Base-by-base conservation (phyloP, 495 filamentous ascomycete genomes). In the Podospora anserina region DNA sequence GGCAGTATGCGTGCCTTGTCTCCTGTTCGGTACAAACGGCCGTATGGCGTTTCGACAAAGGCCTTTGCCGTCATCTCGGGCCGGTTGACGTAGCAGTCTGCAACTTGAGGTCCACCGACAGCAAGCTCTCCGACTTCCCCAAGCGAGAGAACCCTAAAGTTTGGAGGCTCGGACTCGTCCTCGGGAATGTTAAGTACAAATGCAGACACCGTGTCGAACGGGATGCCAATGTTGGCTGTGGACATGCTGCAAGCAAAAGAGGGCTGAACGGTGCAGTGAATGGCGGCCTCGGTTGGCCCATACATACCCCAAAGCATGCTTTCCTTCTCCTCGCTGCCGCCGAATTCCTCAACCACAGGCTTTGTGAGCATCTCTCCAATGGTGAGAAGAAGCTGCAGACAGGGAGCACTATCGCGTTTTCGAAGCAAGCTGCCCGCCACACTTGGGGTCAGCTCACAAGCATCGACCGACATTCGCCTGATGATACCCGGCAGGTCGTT, bases 281-380 rank as follows among this genome's bases (percentile, higher is more conserved):
- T 93, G 1, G 92, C 83, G 16, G 90, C 90, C 78, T 95, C 92
- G 0, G 92, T 95, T 13, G 92, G 92, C 0, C 92, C 92, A 72
- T 96, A 96, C 92, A 94, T 93, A 0, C 86, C 91, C 81, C 90
- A 89, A 0, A 96, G 84, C 32, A 94, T 85, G 67, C 83, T 81
- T 53, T 57, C 19, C 19, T 75, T 71, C 0, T 68, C 72, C 1
- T 78, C 73, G 30, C 74, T 72, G 4, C 82, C 82, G 2, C 89
- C 90, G 81, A 92, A 96, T 74, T 93, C 90, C 54, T 87, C 81
- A 7, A 94, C 81, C 1, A 96, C 86, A 4, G 84, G 83, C 23
- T 82, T 80, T 0, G 91, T 93, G 28, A 96, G 85, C 91, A 93
- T 94, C 78, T 96, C 92, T 4, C 92, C 92, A 70, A 95, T 96